A percentile compares a stretch with the other conserved stretches of the same genome.
These are phyloP conservation scores for Pythium dissimile DNA, from an alignment of 352 stramenopile species.

Conservation along the genomic window DNA sequence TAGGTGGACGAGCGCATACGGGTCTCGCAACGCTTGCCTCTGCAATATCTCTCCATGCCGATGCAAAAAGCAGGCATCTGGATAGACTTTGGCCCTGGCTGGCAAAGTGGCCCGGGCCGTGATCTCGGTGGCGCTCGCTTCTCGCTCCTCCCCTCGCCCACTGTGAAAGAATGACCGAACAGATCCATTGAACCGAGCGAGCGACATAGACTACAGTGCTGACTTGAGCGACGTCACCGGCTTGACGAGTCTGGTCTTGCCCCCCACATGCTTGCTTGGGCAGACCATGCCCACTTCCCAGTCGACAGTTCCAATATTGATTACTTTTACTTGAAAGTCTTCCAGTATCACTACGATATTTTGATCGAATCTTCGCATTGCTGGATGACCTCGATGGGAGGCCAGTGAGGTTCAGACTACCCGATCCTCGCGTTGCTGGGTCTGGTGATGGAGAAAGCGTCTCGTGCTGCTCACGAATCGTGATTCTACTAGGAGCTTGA, in stretches of 20 bases:
- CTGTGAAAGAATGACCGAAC: slow-evolving; percentile 20
- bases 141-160: neutral
- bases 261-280: slow-evolving; percentile 28
- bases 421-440: too few species aligned
- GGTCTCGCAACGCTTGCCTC: too few species aligned
- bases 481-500: too few species aligned
- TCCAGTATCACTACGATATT: too few species aligned
- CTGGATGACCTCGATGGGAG: slow-evolving; percentile 17
- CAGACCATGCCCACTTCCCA: slow-evolving; percentile 29
- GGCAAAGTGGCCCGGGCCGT: slow-evolving; percentile 17
- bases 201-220: slow-evolving; percentile 13
- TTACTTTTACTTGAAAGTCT: too few species aligned
- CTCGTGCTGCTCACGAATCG: too few species aligned
- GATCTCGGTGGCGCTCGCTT: slow-evolving; percentile 1
- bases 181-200: slow-evolving; percentile 35
- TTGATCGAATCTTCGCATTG: slow-evolving; percentile 13
- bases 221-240: slow-evolving; percentile 15
- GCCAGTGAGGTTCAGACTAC: neutral
- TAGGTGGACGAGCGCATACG: too few species aligned
- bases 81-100: too few species aligned
- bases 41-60: too few species aligned
- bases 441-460: too few species aligned
- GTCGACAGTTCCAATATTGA: too few species aligned
- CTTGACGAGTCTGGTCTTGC: slow-evolving; percentile 35
- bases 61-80: too few species aligned